Evolutionary conservation across 192 early-diverging fungal genomes (phyloP), one percentile per base, ranked within the genome.

Genomic region (Bifiguratus adelaidae): DNA sequence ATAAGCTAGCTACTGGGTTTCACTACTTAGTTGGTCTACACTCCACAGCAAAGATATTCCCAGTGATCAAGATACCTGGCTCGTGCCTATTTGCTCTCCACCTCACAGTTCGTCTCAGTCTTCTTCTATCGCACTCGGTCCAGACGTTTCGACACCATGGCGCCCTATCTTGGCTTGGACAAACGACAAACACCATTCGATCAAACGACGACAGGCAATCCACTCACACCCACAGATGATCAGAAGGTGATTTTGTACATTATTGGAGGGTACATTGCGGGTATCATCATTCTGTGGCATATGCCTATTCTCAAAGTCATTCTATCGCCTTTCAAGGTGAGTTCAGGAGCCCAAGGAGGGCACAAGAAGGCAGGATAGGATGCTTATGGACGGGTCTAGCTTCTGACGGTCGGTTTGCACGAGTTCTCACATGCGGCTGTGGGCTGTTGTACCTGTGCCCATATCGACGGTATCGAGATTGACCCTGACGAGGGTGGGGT

Each of bases 351-450:
- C n/a, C n/a, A n/a, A n/a, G n/a, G n/a, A n/a, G n/a, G n/a, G n/a
- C n/a, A n/a, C n/a, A n/a, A n/a, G n/a, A n/a, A n/a, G n/a, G n/a
- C n/a, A n/a, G n/a, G n/a, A n/a, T n/a, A n/a, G n/a, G n/a, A n/a
- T n/a, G n/a, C n/a, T n/a, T n/a, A n/a, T n/a, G n/a, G n/a, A n/a
- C n/a, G n/a, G n/a, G n/a, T n/a, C 7, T 58, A 86, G 83, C 68
- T 93, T 24, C 70, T 92, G 7, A 90, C 89, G 0, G 92, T 97
- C 32, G 88, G 84, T 15, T 60, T 98, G 32, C 95, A 98, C 56
- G 95, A 98, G 62, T 95, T 95, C 58, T 82, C 88, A 22, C 92
- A 98, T 59, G 95, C 92, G 1, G 70, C 73, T 22, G 90, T 89
- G 16, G 90, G 88, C 0, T 68, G 76, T 27, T 76, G 79, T 47